Conservation (phyloP, 768 basidiomycete species). For the Clitopilus passeckerianus region DNA sequence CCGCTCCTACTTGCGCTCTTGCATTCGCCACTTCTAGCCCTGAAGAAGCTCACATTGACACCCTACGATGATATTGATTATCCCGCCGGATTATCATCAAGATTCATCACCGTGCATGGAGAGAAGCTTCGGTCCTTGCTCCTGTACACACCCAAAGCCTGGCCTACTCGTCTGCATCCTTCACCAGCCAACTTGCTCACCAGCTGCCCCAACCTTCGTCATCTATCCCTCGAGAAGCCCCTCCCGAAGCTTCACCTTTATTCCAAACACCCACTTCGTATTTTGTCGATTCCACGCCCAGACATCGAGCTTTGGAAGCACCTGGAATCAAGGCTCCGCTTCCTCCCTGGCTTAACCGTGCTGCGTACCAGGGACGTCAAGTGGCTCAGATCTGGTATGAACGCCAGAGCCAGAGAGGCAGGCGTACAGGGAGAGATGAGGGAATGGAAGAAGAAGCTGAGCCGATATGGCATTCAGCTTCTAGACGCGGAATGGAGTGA, state of each 20-base stretch:
- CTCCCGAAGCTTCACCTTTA: constrained; percentile 44
- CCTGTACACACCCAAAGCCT: constrained; percentile 65
- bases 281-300: constrained; percentile 76
- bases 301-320: constrained; percentile 49
- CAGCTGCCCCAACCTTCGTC: constrained; percentile 51
- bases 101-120: constrained; percentile 60
- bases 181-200: constrained; percentile 44
- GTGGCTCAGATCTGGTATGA: constrained; percentile 70
- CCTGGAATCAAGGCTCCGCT: constrained; percentile 51
- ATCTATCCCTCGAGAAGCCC: constrained; percentile 69
- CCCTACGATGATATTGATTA: constrained; percentile 68
- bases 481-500: constrained; percentile 73
- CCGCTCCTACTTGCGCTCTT: constrained; percentile 59
- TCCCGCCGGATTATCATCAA: constrained; percentile 50
- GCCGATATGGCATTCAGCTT: constrained; percentile 51
- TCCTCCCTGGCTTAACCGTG: constrained; percentile 49
- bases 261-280: constrained; percentile 41
- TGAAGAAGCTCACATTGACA: constrained; percentile 63
- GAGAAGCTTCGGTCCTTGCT: constrained; percentile 51
- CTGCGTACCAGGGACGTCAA: constrained; percentile 64
- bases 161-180: constrained; percentile 56
- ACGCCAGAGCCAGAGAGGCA: constrained; percentile 57
- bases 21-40: constrained; percentile 52
- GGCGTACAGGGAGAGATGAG: constrained; percentile 81
- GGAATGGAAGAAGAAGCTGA: constrained; percentile 64